Evolutionary conservation across 306 rosid species (phyloP).

Genomic region (Corylus heterophylla): DNA sequence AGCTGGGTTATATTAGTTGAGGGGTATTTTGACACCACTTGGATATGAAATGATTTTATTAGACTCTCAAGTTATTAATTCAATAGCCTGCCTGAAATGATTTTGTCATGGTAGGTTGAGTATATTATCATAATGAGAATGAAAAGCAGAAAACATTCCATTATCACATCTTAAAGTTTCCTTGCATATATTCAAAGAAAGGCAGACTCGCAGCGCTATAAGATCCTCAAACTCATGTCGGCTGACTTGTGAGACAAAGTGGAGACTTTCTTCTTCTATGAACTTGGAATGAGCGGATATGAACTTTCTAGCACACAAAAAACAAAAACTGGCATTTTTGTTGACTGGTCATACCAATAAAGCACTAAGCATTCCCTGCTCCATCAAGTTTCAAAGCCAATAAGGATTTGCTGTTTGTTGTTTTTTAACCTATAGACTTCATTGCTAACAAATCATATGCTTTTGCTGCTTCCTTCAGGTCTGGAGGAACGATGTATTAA

Average conservation of each 20-base stretch:
- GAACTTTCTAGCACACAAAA: neutral
- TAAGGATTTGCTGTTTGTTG: neutral
- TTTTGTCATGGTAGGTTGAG: neutral
- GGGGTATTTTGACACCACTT: constrained; percentile 13
- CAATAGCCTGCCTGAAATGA: neutral
- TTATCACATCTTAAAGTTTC: constrained; percentile 1
- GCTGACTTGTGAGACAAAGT: neutral
- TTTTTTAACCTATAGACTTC: neutral
- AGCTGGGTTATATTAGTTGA: constrained; percentile 3
- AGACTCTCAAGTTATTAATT: neutral
- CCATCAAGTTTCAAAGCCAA: neutral
- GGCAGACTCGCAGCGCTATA: neutral
- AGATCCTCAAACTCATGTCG: neutral
- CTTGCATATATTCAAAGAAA: constrained; percentile 1
- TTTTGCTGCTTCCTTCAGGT: constrained; percentile 49
- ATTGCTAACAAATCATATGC: constrained; percentile 20
- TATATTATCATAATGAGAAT: neutral
- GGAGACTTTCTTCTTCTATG: neutral
- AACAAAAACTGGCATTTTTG: neutral
- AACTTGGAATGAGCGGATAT: neutral
- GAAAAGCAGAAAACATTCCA: neutral
- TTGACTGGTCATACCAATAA: neutral
- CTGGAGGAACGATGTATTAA: constrained; percentile 76
- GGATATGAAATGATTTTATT: constrained; percentile 10
- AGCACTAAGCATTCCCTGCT: neutral